Base-by-base conservation (phyloP, 495 filamentous ascomycete genomes). In the Penicillium psychrofluorescens region DNA sequence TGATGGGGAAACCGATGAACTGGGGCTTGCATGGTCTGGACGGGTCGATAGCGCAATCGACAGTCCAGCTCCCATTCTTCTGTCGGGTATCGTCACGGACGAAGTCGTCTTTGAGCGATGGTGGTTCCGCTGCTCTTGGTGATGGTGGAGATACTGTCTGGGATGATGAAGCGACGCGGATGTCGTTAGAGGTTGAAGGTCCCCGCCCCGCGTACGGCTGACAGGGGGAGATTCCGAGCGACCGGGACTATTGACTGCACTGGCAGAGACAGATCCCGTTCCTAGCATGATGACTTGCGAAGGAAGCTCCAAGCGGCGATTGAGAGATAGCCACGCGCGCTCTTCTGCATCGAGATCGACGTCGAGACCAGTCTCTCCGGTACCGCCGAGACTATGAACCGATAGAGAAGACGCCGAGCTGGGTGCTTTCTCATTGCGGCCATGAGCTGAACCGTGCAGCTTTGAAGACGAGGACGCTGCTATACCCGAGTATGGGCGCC, bases 221-320 rank as follows among this genome's bases (percentile, higher is more conserved):
- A 36, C 35, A 38, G 16, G 22, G 14, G 46, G 9, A 2, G 40
- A 33, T n/a, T 45, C 42, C 3, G 32, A 9, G 29, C 44, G 13
- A 4, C 30, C 12, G 9, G 57, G 54, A 9, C 51, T 55, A 16
- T 42, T 47, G 10, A 40, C n/a, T 1, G 22, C 13, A 7, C 43
- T 51, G 11, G 40, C 36, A 11, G 38, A 7, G 28, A 54, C 45
- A 1, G 35, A 49, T 27, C 45, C 44, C 30, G 48, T 40, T 28
- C 53, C 50, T n/a, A 58, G 36, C 2, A 50, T 51, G 0, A 70
- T 36, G 1, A 61, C 51, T 27, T 63, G 66, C 0, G 67, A 70
- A 11, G 83, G 84, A 6, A 90, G 65, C 45, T 89, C 81, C 1
- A 89, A 71, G 14, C 85, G 74, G 6, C 80, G 77, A 49, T 90